These are phyloP conservation scores for Aspergillus chevalieri DNA, from an alignment of 2,329 filamentous ascomycete species.

Conservation along the genomic window DNA sequence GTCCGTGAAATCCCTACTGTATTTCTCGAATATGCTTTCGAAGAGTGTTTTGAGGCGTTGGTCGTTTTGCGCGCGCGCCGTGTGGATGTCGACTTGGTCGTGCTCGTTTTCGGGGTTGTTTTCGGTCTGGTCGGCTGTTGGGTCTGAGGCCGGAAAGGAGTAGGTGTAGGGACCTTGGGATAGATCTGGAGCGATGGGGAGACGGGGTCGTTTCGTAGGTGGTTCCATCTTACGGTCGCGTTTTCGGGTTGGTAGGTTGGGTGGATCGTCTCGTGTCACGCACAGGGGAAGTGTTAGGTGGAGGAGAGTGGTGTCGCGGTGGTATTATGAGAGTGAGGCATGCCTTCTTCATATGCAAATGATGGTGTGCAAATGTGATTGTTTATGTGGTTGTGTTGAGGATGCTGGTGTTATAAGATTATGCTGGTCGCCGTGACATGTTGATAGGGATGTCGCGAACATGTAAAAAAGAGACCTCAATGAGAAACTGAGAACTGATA, in stretches of 20 bases:
- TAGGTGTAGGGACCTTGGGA: too few species aligned
- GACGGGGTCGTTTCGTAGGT: conserved; percentile 53
- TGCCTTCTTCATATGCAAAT: not conserved
- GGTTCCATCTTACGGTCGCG: conserved; percentile 20
- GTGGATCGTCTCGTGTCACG: not conserved
- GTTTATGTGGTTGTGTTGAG: too few species aligned
- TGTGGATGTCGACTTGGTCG: conserved; percentile 50
- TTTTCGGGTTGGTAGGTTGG: not conserved
- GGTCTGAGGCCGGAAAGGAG: not conserved
- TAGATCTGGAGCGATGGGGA: conserved; percentile 23
- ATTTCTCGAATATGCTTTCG: conserved; percentile 85
- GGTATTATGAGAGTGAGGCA: not conserved
- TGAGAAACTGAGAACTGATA: too few species aligned
- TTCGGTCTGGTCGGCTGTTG: conserved; percentile 1
- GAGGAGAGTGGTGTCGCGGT: not conserved
- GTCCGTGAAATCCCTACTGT: conserved; percentile 72
- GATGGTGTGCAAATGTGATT: not conserved
- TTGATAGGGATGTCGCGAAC: too few species aligned
- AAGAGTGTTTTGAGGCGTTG: conserved; percentile 73
- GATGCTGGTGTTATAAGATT: not conserved
- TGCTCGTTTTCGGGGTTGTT: conserved; percentile 15
- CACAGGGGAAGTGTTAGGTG: not conserved
- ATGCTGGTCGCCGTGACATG: too few species aligned
- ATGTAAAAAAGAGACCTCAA: too few species aligned
- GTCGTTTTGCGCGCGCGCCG: conserved; percentile 61